These are phyloP conservation scores for Pleurozium schreberi DNA, from an alignment of 225 moss, liverwort and hornwort genomes.

Conservation along the genomic window DNA sequence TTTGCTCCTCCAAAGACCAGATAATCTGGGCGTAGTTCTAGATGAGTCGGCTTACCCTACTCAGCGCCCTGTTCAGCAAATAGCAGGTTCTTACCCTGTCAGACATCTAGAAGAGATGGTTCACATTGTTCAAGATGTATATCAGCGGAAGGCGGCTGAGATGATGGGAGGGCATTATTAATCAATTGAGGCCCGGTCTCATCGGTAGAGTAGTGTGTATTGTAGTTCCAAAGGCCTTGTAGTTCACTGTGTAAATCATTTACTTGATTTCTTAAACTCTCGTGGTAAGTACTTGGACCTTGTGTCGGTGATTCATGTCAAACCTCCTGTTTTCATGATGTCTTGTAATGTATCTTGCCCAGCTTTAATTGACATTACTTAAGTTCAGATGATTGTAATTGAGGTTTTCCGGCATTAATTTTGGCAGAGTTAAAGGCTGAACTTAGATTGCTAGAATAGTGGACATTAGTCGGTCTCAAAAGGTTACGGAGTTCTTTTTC, in stretches of 20 bases:
- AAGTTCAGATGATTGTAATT: neutral
- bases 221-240: slow-evolving; percentile 4
- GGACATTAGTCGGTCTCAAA: neutral
- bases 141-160: slow-evolving; percentile 21
- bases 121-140: slow-evolving; percentile 28
- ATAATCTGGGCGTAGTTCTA: slow-evolving; percentile 47
- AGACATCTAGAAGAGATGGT: slow-evolving; percentile 29
- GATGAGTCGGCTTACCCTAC: slow-evolving; percentile 51
- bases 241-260: slow-evolving; percentile 9
- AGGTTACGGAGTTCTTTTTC: neutral
- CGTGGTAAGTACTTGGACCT: neutral
- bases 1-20: slow-evolving; percentile 73
- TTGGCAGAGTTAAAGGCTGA: neutral
- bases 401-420: neutral
- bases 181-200: neutral
- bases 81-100: slow-evolving; percentile 11
- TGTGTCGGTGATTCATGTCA: neutral
- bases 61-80: slow-evolving; percentile 9
- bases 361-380: neutral
- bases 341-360: neutral
- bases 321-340: neutral
- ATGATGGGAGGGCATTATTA: slow-evolving; percentile 1
- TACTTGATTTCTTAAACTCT: neutral
- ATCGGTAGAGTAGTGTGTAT: neutral
- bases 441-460: neutral